These are phyloP conservation scores for Jackrogersella minutella DNA, from an alignment of 495 filamentous ascomycete genomes.

Conservation along the genomic window DNA sequence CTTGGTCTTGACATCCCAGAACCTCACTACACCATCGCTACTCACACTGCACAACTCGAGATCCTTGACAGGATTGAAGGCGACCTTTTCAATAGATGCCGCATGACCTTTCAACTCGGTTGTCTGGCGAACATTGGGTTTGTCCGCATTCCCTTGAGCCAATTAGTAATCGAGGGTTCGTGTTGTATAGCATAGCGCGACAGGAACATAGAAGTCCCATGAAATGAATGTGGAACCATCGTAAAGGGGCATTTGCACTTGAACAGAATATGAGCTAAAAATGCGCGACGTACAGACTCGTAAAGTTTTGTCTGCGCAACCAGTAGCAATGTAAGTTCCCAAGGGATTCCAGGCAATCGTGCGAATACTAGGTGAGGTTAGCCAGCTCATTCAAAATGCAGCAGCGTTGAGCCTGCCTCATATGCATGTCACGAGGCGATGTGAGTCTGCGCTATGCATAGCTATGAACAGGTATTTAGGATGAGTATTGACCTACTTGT, in stretches of 20 bases:
- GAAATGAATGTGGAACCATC: neutral
- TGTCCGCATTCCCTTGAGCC: slow-evolving; percentile 79
- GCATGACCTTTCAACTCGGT: slow-evolving; percentile 87
- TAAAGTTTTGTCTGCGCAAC: slow-evolving; percentile 79
- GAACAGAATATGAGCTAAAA: neutral
- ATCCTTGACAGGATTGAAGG: slow-evolving; percentile 89
- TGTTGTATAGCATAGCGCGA: slow-evolving; percentile 1
- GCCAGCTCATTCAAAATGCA: neutral
- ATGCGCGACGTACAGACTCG: slow-evolving; percentile 64
- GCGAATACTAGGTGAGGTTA: slow-evolving; percentile 54
- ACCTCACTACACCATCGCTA: slow-evolving; percentile 81
- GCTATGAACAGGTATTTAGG: too few relatives aligned
- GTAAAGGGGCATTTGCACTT: neutral
- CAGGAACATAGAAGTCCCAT: neutral
- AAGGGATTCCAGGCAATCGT: slow-evolving; percentile 90
- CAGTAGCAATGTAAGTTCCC: slow-evolving; percentile 86
- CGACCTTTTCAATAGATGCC: slow-evolving; percentile 80
- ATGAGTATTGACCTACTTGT: slow-evolving; percentile 36
- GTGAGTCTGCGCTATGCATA: too few relatives aligned
- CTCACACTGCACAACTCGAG: slow-evolving; percentile 88
- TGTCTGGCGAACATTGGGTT: slow-evolving; percentile 77
- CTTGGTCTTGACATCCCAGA: slow-evolving; percentile 93
- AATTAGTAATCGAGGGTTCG: slow-evolving; percentile 5
- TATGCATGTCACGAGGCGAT: neutral
- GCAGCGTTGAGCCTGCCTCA: neutral